These are phyloP conservation scores for Epichloe amarillans DNA, from an alignment of 2,329 filamentous ascomycete species.

Conservation along the genomic window DNA sequence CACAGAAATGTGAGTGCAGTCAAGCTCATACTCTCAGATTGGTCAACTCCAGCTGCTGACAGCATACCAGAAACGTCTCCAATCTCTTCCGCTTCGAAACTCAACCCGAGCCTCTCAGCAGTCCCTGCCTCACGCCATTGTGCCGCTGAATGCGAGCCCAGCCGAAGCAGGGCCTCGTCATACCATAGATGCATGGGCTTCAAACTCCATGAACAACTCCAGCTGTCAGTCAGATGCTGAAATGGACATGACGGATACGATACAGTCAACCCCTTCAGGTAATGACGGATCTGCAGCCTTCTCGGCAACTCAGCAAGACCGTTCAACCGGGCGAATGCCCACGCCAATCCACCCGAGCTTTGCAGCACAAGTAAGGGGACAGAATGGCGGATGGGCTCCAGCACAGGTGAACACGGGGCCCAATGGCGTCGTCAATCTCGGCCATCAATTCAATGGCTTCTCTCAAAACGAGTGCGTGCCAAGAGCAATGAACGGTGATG, in stretches of 20 bases:
- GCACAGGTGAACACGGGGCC: constrained; percentile 20
- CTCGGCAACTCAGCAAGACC: background rate
- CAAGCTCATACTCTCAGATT: background rate
- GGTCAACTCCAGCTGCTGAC: constrained; percentile 9
- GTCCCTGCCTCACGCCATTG: constrained; percentile 21
- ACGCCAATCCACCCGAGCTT: constrained; percentile 48
- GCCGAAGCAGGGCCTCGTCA: constrained; percentile 22
- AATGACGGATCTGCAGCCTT: constrained; percentile 9
- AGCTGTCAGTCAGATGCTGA: constrained; percentile 24
- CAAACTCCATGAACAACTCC: constrained; percentile 10
- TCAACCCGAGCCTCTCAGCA: constrained; percentile 24
- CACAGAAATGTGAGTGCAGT: constrained; percentile 32
- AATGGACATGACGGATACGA: constrained; percentile 36
- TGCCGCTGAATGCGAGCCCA: constrained; percentile 26
- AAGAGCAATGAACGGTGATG: constrained; percentile 30
- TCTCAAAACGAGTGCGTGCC: constrained; percentile 31
- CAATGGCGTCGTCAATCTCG: constrained; percentile 24
- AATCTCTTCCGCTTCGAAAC: constrained; percentile 36
- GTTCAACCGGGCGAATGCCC: constrained; percentile 34
- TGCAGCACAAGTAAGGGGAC: constrained; percentile 40
- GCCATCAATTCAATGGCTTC: constrained; percentile 27
- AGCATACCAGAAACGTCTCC: constrained; percentile 35
- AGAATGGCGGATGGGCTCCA: constrained; percentile 29
- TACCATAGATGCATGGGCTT: constrained; percentile 21
- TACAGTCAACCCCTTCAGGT: constrained; percentile 6